These are phyloP conservation scores for Wickerhamiella sorbophila DNA, from an alignment of 805 yeast species.

Conservation along the genomic window DNA sequence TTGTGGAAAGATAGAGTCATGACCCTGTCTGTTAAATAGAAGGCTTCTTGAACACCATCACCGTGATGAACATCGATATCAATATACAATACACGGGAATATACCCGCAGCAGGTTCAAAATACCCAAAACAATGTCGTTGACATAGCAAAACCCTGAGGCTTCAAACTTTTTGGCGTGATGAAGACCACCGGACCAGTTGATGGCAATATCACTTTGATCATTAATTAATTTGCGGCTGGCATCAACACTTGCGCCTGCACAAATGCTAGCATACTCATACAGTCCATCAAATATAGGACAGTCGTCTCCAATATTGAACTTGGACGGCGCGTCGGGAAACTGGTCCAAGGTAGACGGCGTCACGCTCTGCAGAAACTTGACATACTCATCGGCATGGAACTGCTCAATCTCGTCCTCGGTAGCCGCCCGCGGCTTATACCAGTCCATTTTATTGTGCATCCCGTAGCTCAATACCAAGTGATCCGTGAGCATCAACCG, in stretches of 20 bases:
- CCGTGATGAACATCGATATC: constrained; percentile 92
- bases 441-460: constrained; percentile 81
- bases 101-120: constrained; percentile 60
- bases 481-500: constrained; percentile 89
- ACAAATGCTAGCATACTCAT: constrained; percentile 66
- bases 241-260: constrained; percentile 91
- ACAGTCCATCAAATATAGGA: constrained; percentile 90
- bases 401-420: constrained; percentile 58
- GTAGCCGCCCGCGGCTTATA: constrained; percentile 77
- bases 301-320: constrained; percentile 91
- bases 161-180: constrained; percentile 82
- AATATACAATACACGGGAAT: constrained; percentile 73
- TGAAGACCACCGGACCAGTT: constrained; percentile 91
- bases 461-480: constrained; percentile 66
- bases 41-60: constrained; percentile 91
- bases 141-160: constrained; percentile 82
- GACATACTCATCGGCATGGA: constrained; percentile 79
- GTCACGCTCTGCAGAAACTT: constrained; percentile 62
- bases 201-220: constrained; percentile 81
- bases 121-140: constrained; percentile 83
- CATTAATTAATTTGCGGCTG: constrained; percentile 63
- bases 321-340: constrained; percentile 42
- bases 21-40: constrained; percentile 80
- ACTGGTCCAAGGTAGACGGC: constrained; percentile 54
- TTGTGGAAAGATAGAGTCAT: constrained; percentile 87